These are phyloP conservation scores for Chytriomyces sp. DNA, from an alignment of 192 early-diverging fungal genomes.

Conservation along the genomic window DNA sequence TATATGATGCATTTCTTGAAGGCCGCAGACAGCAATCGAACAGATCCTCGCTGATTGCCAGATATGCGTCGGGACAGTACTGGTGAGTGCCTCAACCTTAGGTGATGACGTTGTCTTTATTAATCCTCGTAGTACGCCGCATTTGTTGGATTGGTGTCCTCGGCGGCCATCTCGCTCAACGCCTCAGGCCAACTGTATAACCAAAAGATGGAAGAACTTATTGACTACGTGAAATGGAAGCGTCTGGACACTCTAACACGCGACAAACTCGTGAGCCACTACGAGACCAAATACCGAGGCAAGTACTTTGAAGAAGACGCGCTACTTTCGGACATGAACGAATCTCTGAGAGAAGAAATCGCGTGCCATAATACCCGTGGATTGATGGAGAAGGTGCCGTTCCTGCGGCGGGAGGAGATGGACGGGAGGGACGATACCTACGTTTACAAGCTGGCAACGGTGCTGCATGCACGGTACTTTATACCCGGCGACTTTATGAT, in stretches of 20 bases:
- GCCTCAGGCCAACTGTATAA: conserved; percentile 33
- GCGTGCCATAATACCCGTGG: conserved; percentile 31
- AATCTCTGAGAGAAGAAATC: conserved; percentile 47
- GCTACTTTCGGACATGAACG: conserved; percentile 43
- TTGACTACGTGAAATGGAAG: conserved; percentile 48
- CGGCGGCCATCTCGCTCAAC: conserved; percentile 19
- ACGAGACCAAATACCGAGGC: conserved; percentile 45
- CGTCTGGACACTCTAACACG: conserved; percentile 35
- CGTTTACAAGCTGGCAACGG: conserved; percentile 23
- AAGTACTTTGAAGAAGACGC: conserved; percentile 42
- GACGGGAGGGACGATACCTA: conserved; percentile 35
- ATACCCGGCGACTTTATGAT: conserved; percentile 34
- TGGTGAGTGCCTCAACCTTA: neutral
- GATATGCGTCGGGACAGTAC: neutral
- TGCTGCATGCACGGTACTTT: conserved; percentile 33
- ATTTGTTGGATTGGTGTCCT: conserved; percentile 31
- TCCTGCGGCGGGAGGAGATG: conserved; percentile 26
- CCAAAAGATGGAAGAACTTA: conserved; percentile 44
- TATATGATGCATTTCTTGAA: neutral
- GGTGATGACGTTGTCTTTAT: too few species aligned
- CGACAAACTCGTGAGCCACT: conserved; percentile 34
- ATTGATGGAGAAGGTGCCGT: conserved; percentile 40
- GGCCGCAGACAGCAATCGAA: conserved; percentile 12
- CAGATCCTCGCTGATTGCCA: conserved; percentile 3
- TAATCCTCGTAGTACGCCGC: conserved; percentile 22